Conservation (phyloP, 345 rosid genomes). For the Boechera stricta region DNA sequence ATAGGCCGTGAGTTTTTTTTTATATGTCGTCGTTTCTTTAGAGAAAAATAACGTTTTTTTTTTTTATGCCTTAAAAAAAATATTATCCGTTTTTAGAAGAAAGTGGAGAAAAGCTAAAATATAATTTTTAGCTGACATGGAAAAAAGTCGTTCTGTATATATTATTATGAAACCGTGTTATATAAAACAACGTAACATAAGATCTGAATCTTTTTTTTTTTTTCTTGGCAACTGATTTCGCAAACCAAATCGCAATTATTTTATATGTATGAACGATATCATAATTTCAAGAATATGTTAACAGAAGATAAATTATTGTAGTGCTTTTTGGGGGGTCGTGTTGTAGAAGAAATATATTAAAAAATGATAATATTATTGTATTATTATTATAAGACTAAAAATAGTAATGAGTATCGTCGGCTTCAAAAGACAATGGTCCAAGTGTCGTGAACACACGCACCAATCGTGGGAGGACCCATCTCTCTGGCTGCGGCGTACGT, state of each 20-base stretch:
- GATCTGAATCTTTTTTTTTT: background rate
- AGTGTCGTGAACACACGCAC: slow-evolving; percentile 38
- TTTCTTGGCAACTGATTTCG: background rate
- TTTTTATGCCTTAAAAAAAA: background rate
- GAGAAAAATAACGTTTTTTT: slow-evolving; percentile 11
- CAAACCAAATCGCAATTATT: background rate
- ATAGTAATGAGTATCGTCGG: background rate
- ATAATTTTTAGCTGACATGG: slow-evolving; percentile 43
- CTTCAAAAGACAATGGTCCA: slow-evolving; percentile 30
- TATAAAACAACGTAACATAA: slow-evolving; percentile 14
- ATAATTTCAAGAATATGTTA: background rate
- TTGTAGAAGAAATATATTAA: background rate
- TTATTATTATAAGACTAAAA: background rate
- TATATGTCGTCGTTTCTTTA: background rate
- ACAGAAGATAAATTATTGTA: background rate
- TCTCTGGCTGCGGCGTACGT: slow-evolving; percentile 43
- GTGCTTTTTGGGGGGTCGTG: background rate
- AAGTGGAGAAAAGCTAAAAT: background rate
- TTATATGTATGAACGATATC: background rate
- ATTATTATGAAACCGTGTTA: background rate
- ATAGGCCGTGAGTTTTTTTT: slow-evolving; percentile 49
- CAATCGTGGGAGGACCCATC: slow-evolving; percentile 19
- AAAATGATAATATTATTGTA: background rate
- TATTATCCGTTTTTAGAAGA: slow-evolving; percentile 25
- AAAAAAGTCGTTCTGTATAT: slow-evolving; percentile 23